Evolutionary conservation across 2,329 filamentous ascomycete genomes (phyloP), one percentile per base, ranked within the genome.

Genomic region (Beauveria varroae): DNA sequence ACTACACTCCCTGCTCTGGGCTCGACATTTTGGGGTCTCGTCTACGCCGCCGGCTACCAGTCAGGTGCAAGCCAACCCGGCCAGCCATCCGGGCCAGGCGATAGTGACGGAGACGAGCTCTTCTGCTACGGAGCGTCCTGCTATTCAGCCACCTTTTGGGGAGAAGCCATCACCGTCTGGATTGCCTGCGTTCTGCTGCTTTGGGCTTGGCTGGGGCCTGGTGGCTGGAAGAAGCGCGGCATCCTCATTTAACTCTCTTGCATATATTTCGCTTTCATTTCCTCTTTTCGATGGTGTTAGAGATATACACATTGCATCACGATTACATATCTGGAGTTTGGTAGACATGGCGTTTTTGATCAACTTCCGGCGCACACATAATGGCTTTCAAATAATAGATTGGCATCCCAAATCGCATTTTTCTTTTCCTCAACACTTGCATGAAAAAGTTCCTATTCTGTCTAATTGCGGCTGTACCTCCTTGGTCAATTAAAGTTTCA

Each of bases 1-100:
- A 92, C 93, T 47, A 95, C 96, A 80, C 87, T 93, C 61, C 95
- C 95, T 3, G 95, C 95, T 0, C 76, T 89, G 0, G 95, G 93
- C 0, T 92, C 93, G 0, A 91, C 91, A 0, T 81, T 96, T 37
- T 99, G 93, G 92, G 91, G 93, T 0, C 74, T 95, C 0, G 78
- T 97, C n/a, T 99, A 98, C 72, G 91, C 89, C 6, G 83, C 80
- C 0, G 86, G 91, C 2, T 96, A 96, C 69, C 87, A 95, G 73
- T 80, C 80, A 49, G 88, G 84, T 1, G 86, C 87, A 0, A 75
- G 75, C 53, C 72, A 74, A 6, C 44, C 51, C 18, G 24, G 74
- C 75, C 18, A 71, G 69, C 50, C 58, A 7, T 64, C 62, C 73
- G 65, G 60, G 2, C 52, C 67, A 2, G 71, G 65, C 20, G 71